These are phyloP conservation scores for Gossypium longicalyx DNA, from an alignment of 345 rosid genomes.

Conservation along the genomic window DNA sequence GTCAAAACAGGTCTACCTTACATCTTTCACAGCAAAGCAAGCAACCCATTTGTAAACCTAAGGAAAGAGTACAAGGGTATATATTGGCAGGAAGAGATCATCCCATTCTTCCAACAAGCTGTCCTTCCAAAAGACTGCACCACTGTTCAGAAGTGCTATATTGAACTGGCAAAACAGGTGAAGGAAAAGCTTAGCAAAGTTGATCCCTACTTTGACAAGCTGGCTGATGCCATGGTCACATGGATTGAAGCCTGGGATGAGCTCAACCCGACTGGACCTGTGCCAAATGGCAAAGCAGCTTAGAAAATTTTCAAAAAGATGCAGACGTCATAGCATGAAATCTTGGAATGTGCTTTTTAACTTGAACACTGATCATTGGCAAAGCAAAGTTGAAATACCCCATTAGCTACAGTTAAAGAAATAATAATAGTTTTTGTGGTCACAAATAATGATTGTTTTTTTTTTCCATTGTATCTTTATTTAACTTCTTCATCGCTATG, in stretches of 20 bases:
- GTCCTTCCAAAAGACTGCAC: constrained; percentile 32
- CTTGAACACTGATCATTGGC: not conserved
- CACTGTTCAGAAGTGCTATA: constrained; percentile 28
- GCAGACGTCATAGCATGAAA: no score
- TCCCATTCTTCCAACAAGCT: constrained; percentile 33
- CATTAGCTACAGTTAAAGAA: not conserved
- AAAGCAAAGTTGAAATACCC: not conserved
- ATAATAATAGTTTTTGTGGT: not conserved
- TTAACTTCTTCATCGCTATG: not conserved
- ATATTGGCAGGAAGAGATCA: constrained; percentile 36
- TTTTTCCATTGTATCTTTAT: not conserved
- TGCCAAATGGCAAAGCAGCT: not conserved
- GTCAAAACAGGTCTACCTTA: constrained; percentile 33
- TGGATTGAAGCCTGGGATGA: constrained; percentile 42
- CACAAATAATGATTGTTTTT: not conserved
- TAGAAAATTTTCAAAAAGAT: no score
- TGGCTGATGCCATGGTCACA: constrained; percentile 35
- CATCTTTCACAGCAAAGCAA: constrained; percentile 33
- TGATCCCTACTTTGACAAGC: constrained; percentile 32
- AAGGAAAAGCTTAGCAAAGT: constrained; percentile 26
- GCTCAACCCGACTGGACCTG: constrained; percentile 21
- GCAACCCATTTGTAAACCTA: constrained; percentile 38
- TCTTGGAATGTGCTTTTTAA: not conserved
- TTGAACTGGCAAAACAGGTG: constrained; percentile 30
- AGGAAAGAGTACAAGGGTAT: constrained; percentile 36